These are phyloP conservation scores for Fusarium sp. DNA, from an alignment of 2,329 filamentous ascomycete genomes.

Conservation along the genomic window DNA sequence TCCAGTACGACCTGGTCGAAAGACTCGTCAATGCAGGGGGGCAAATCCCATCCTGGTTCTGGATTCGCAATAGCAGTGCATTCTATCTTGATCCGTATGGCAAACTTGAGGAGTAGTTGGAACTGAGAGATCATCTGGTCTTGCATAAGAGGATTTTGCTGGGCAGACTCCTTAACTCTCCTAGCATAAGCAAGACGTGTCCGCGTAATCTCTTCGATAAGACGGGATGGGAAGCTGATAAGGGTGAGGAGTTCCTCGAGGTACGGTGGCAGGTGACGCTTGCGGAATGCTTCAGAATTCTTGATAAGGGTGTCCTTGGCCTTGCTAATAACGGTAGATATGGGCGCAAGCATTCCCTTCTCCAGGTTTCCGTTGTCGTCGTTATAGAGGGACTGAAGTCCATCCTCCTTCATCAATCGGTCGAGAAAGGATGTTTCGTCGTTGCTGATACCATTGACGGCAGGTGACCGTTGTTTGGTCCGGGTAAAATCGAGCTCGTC, in stretches of 20 bases:
- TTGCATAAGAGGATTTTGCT: conserved; percentile 92
- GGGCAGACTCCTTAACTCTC: conserved; percentile 94
- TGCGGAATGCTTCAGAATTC: conserved; percentile 85
- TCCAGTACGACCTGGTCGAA: conserved; percentile 94
- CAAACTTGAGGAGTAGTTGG: conserved; percentile 89
- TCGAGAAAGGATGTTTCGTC: conserved; percentile 96
- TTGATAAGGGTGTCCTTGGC: conserved; percentile 90
- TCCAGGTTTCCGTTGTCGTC: conserved; percentile 62
- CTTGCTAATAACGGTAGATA: conserved; percentile 89
- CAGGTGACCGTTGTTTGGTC: conserved; percentile 73
- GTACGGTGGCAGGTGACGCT: conserved; percentile 92
- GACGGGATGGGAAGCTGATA: conserved; percentile 95
- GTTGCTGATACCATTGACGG: conserved; percentile 73
- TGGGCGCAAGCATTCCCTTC: conserved; percentile 84
- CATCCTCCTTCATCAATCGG: conserved; percentile 93
- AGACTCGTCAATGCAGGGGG: conserved; percentile 94
- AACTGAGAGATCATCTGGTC: conserved; percentile 99
- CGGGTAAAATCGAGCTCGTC: conserved; percentile 91
- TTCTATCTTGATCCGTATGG: conserved; percentile 90
- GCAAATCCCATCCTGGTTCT: conserved; percentile 93
- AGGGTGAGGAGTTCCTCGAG: conserved; percentile 95
- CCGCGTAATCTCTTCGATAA: conserved; percentile 96
- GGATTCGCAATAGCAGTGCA: conserved; percentile 86
- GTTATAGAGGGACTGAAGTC: conserved; percentile 89
- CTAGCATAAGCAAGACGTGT: conserved; percentile 90